Evolutionary conservation across 129 eudicot genomes (phyloP).

Genomic region (Centella asiatica): DNA sequence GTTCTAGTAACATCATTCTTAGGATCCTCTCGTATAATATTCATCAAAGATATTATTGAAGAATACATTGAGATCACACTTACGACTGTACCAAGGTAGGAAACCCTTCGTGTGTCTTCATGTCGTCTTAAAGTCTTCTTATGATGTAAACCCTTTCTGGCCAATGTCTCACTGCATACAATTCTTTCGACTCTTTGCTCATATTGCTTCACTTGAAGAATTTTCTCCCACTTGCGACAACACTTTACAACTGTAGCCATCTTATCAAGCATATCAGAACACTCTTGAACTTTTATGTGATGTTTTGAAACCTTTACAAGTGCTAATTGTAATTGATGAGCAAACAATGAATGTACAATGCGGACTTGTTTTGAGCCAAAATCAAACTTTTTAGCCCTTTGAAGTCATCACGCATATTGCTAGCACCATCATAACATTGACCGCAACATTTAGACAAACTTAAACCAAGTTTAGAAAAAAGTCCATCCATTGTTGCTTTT

Average conservation of each 20-base stretch:
- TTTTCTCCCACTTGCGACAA: background rate
- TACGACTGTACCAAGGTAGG: background rate
- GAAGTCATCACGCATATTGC: background rate
- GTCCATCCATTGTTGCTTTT: too few relatives aligned
- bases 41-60: background rate
- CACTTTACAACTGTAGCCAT: background rate
- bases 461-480: background rate
- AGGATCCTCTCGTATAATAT: background rate
- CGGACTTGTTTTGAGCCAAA: background rate
- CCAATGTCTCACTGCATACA: background rate
- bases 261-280: background rate
- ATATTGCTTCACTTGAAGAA: background rate
- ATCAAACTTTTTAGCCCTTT: background rate
- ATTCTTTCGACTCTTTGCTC: background rate
- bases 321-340: background rate
- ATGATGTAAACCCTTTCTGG: background rate
- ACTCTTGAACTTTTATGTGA: background rate
- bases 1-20: background rate
- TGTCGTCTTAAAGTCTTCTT: background rate
- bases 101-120: background rate
- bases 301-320: background rate
- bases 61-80: background rate
- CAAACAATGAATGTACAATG: background rate
- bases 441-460: background rate
- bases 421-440: background rate